These are phyloP conservation scores for Spergularia azorica DNA, from an alignment of 179 eudicot genomes.

Conservation along the genomic window DNA sequence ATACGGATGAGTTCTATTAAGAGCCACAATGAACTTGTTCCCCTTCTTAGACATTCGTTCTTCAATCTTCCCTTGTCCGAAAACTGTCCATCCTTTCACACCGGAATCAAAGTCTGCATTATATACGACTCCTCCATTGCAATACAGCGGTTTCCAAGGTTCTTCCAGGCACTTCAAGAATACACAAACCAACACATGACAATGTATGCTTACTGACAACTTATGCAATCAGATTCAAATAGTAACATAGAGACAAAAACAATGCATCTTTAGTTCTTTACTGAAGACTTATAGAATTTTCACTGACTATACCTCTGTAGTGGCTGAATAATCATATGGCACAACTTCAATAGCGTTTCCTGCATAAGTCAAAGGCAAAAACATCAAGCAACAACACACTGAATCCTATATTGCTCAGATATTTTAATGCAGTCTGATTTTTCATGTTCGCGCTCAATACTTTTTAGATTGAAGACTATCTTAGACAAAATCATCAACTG, in stretches of 20 bases:
- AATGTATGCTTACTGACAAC: not conserved
- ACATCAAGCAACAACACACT: too few species aligned
- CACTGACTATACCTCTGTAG: slow-evolving; percentile 38
- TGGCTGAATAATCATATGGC: slow-evolving; percentile 50
- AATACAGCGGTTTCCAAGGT: slow-evolving; percentile 46
- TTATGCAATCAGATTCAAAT: not conserved
- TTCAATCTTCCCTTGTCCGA: slow-evolving; percentile 40
- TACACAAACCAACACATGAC: slow-evolving; percentile 1
- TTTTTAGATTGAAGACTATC: too few species aligned
- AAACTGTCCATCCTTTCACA: slow-evolving; percentile 41
- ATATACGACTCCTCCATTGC: slow-evolving; percentile 43
- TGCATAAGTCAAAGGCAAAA: slow-evolving; percentile 22
- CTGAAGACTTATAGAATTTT: not conserved
- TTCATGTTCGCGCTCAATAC: too few species aligned
- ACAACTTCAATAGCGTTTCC: slow-evolving; percentile 32
- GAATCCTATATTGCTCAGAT: too few species aligned
- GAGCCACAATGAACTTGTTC: slow-evolving; percentile 45
- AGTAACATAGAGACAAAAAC: not conserved
- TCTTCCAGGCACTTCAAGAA: slow-evolving; percentile 48
- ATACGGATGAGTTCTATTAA: slow-evolving; percentile 36
- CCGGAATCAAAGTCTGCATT: slow-evolving; percentile 51
- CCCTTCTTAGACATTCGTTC: slow-evolving; percentile 31
- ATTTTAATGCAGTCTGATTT: too few species aligned
- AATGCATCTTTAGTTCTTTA: not conserved
- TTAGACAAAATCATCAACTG: too few species aligned